These are phyloP conservation scores for Protea cynaroides DNA, from an alignment of 164 flowering plant species.

Conservation along the genomic window DNA sequence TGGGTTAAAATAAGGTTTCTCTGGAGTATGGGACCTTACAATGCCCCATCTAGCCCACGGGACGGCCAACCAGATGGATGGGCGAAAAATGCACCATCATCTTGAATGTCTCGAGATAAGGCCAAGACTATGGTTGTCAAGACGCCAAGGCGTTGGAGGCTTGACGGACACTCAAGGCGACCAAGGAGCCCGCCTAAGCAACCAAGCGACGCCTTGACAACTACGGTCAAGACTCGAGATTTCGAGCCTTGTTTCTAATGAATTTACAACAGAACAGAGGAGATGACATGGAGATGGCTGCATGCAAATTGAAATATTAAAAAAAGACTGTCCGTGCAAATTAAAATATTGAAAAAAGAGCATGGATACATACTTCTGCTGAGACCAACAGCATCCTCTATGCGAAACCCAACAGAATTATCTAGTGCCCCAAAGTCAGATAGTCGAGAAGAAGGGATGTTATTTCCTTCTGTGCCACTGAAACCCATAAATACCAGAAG, in stretches of 20 bases:
- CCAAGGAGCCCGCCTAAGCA: too few relatives aligned
- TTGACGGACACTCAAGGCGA: too few relatives aligned
- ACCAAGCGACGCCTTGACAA: too few relatives aligned
- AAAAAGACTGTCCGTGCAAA: neutral
- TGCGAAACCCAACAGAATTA: conserved; percentile 49
- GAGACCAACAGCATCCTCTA: conserved; percentile 53
- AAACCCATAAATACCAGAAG: conserved; percentile 12
- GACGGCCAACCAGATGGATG: too few relatives aligned
- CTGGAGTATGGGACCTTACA: too few relatives aligned
- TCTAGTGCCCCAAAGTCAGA: conserved; percentile 51
- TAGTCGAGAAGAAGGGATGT: conserved; percentile 30
- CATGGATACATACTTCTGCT: conserved; percentile 39
- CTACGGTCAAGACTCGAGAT: too few relatives aligned
- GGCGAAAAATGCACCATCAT: too few relatives aligned
- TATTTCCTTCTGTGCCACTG: conserved; percentile 48
- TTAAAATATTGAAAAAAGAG: neutral
- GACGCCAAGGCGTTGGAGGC: too few relatives aligned
- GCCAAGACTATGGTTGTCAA: too few relatives aligned
- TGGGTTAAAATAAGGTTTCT: too few relatives aligned
- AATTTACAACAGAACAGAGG: neutral
- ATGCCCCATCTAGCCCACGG: too few relatives aligned
- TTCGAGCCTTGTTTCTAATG: neutral
- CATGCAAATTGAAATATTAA: neutral
- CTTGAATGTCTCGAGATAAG: too few relatives aligned
- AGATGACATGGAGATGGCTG: neutral